Evolutionary conservation across 768 basidiomycete genomes (phyloP).

Genomic region (Daedalea quercina): DNA sequence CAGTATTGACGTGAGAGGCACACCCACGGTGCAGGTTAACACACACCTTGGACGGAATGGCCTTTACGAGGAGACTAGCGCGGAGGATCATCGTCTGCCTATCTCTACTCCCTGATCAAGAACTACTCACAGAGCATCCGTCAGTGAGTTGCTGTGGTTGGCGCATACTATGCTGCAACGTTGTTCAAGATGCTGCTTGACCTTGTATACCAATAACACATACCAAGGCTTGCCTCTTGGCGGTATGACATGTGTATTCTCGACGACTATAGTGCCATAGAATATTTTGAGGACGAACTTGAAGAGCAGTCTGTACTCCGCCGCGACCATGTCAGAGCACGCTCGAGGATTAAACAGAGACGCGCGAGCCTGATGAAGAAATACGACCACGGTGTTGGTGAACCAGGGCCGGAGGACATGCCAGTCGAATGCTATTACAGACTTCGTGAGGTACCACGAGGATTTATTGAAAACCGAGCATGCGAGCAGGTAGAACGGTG

Average conservation of each 20-base stretch:
- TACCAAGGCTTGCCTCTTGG: conserved; percentile 71
- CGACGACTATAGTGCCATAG: conserved; percentile 83
- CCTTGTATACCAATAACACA: conserved; percentile 8
- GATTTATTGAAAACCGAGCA: background rate
- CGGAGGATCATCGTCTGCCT: background rate
- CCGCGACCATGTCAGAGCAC: background rate
- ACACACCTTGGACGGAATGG: conserved; percentile 62
- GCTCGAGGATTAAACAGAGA: conserved; percentile 3
- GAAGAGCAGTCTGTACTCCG: conserved; percentile 49
- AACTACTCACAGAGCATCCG: conserved; percentile 70
- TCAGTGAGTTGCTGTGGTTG: conserved; percentile 83
- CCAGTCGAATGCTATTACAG: background rate
- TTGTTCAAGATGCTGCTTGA: background rate
- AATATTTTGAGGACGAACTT: conserved; percentile 86
- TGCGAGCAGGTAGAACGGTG: background rate
- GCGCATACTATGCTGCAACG: conserved; percentile 69
- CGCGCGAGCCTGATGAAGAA: conserved; percentile 50
- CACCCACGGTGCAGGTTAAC: too few species aligned
- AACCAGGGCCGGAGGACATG: conserved; percentile 25
- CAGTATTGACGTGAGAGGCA: background rate
- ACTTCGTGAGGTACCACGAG: background rate
- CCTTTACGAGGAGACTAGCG: conserved; percentile 60
- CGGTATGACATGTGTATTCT: conserved; percentile 68
- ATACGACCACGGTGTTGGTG: conserved; percentile 58
- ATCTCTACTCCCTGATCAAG: background rate